Percentiles rank a stretch among this genome's conserved stretches.
phyloP scores from a whole-genome alignment of 495 filamentous ascomycete species.

The Aspergillus affinis region DNA sequence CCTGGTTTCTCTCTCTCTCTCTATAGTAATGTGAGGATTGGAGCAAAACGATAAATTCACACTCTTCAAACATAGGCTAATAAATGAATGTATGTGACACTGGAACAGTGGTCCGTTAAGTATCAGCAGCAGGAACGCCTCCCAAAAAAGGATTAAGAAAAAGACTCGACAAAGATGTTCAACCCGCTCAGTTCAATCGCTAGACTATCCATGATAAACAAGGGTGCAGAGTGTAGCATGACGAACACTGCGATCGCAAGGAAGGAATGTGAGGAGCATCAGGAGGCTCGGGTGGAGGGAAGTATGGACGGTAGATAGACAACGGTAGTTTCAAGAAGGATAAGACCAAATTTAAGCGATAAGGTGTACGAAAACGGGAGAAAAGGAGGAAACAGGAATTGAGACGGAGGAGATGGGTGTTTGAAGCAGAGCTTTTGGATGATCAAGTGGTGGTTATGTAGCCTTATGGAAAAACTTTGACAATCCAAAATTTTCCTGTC shows the following conservation, averaged over 20 bases:
- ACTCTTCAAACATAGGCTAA: conserved; percentile 17
- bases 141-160: conserved; percentile 17
- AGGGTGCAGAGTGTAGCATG: conserved; percentile 14
- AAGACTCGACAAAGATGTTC: conserved; percentile 17
- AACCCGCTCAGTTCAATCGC: conserved; percentile 36
- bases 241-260: conserved; percentile 9
- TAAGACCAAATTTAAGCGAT: conserved; percentile 9
- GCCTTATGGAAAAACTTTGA: not conserved
- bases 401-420: not conserved
- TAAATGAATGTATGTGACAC: conserved; percentile 22
- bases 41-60: conserved; percentile 16
- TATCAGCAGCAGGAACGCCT: conserved; percentile 14
- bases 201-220: conserved; percentile 33
- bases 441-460: not conserved
- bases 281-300: conserved; percentile 10
- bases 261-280: conserved; percentile 18
- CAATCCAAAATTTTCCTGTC: too few species aligned
- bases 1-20: too few species aligned
- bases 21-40: not conserved
- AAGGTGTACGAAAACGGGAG: conserved; percentile 3
- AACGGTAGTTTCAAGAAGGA: conserved; percentile 7
- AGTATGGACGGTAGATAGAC: conserved; percentile 8
- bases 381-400: not conserved
- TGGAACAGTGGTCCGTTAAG: conserved; percentile 9
- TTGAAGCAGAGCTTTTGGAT: not conserved